phyloP scores from a whole-genome alignment of 164 flowering plant species.

The Tetracentron sinense region DNA sequence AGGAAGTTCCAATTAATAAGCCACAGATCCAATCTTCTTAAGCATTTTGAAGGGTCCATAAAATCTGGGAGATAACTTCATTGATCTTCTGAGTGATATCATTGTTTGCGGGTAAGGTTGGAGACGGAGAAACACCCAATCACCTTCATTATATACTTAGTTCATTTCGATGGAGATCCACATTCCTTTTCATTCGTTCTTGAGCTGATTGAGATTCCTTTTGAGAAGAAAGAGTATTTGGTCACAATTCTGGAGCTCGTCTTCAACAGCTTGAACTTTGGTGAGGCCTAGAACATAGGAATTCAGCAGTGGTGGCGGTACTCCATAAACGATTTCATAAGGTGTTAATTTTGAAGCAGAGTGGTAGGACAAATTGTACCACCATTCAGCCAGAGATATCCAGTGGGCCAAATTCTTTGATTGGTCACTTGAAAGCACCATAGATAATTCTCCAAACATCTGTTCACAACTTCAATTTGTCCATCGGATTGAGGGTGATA shows the following conservation, averaged over 20 bases:
- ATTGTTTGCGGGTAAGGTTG: background rate
- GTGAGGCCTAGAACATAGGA: background rate
- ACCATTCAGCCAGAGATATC: slow-evolving; percentile 13
- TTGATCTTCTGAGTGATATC: background rate
- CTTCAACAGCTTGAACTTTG: background rate
- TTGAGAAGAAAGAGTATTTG: background rate
- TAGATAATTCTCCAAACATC: slow-evolving; percentile 1
- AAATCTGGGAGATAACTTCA: background rate
- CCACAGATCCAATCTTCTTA: background rate
- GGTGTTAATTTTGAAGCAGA: background rate
- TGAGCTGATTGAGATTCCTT: background rate
- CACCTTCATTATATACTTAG: background rate
- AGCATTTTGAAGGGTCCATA: slow-evolving; percentile 2
- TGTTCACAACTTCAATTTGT: slow-evolving; percentile 9
- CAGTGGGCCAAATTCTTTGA: slow-evolving; percentile 3
- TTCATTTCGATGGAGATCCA: background rate
- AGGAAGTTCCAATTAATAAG: background rate
- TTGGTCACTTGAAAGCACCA: background rate
- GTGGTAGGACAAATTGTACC: slow-evolving; percentile 5
- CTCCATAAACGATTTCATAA: slow-evolving; percentile 7
- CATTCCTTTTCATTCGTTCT: background rate
- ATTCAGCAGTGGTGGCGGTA: background rate
- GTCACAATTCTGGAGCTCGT: background rate
- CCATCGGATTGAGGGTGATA: too few relatives aligned
- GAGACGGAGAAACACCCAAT: too few relatives aligned